phyloP scores from a whole-genome alignment of 768 basidiomycete species.

The Asterophora parasitica region DNA sequence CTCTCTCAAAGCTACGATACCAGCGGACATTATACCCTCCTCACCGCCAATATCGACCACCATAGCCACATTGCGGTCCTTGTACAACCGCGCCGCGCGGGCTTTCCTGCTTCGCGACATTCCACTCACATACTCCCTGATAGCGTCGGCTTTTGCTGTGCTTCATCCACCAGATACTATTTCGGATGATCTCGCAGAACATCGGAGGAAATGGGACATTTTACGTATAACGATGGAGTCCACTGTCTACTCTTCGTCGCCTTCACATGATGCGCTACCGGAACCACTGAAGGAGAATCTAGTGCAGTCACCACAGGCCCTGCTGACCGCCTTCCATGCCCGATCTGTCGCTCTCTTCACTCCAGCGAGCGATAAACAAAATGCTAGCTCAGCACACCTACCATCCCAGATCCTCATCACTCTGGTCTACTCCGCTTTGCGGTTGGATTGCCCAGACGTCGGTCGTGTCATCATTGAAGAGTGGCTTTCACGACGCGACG shows the following conservation, averaged over 20 bases:
- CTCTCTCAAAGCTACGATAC: slow-evolving; percentile 31
- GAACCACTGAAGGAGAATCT: slow-evolving; percentile 47
- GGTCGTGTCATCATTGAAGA: slow-evolving; percentile 70
- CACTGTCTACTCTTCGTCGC: slow-evolving; percentile 60
- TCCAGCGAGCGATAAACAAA: slow-evolving; percentile 38
- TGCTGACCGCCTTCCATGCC: slow-evolving; percentile 50
- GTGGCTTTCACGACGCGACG: slow-evolving; percentile 64
- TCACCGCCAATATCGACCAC: slow-evolving; percentile 25
- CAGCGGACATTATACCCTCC: slow-evolving; percentile 9
- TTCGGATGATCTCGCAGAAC: slow-evolving; percentile 40
- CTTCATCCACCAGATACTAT: slow-evolving; percentile 36
- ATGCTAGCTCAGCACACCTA: slow-evolving; percentile 47
- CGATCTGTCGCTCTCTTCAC: slow-evolving; percentile 70
- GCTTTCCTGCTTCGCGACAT: slow-evolving; percentile 77
- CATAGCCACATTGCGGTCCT: slow-evolving; percentile 54
- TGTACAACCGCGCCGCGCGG: slow-evolving; percentile 73
- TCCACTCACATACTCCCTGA: slow-evolving; percentile 56
- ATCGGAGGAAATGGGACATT: slow-evolving; percentile 83
- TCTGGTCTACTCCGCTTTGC: slow-evolving; percentile 65
- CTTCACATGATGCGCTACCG: slow-evolving; percentile 42
- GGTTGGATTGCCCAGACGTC: slow-evolving; percentile 54
- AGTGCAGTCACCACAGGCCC: slow-evolving; percentile 52
- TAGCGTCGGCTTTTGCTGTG: slow-evolving; percentile 65
- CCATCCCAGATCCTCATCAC: slow-evolving; percentile 69
- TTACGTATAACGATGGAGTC: slow-evolving; percentile 80